Evolutionary conservation across 352 stramenopile species (phyloP).

Genomic region (Globisporangium rhizosaccharum): DNA sequence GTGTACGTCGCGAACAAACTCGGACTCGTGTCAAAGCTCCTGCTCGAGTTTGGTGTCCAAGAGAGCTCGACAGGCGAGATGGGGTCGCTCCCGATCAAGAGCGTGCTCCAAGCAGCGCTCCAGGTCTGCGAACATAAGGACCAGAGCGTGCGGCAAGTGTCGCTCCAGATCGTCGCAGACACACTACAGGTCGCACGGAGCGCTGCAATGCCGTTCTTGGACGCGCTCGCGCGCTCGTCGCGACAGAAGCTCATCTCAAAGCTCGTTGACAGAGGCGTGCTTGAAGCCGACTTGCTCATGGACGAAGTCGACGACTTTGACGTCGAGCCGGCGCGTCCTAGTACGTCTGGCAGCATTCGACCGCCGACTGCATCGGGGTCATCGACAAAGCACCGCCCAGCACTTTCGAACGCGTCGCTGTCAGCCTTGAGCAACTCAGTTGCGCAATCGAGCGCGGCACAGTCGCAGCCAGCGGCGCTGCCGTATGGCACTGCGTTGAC

Average conservation of each 20-base stretch:
- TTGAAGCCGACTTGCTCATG: slow-evolving; percentile 78
- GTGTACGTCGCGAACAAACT: slow-evolving; percentile 73
- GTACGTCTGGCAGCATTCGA: slow-evolving; percentile 47
- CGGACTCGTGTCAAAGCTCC: slow-evolving; percentile 57
- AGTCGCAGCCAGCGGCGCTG: slow-evolving; percentile 34
- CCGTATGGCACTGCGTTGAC: slow-evolving; percentile 72
- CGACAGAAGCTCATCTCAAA: slow-evolving; percentile 82
- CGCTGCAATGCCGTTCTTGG: slow-evolving; percentile 65
- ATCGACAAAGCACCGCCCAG: slow-evolving; percentile 72
- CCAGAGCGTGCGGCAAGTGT: slow-evolving; percentile 50
- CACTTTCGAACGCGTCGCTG: slow-evolving; percentile 48
- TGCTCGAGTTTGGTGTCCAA: slow-evolving; percentile 73
- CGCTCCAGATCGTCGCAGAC: slow-evolving; percentile 66
- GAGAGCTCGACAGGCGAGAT: slow-evolving; percentile 33
- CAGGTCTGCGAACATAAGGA: slow-evolving; percentile 75
- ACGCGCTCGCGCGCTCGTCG: slow-evolving; percentile 50
- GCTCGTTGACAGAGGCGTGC: slow-evolving; percentile 59
- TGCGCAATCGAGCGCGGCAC: slow-evolving; percentile 12
- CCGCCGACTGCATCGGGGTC: slow-evolving; percentile 68
- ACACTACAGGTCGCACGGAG: slow-evolving; percentile 50
- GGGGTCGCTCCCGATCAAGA: slow-evolving; percentile 45
- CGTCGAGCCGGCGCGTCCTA: slow-evolving; percentile 35
- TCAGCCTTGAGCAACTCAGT: slow-evolving; percentile 23
- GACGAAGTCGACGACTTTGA: slow-evolving; percentile 85
- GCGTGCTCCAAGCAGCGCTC: slow-evolving; percentile 60